phyloP scores from a whole-genome alignment of 495 filamentous ascomycete species.

The Penicillium paxilli region DNA sequence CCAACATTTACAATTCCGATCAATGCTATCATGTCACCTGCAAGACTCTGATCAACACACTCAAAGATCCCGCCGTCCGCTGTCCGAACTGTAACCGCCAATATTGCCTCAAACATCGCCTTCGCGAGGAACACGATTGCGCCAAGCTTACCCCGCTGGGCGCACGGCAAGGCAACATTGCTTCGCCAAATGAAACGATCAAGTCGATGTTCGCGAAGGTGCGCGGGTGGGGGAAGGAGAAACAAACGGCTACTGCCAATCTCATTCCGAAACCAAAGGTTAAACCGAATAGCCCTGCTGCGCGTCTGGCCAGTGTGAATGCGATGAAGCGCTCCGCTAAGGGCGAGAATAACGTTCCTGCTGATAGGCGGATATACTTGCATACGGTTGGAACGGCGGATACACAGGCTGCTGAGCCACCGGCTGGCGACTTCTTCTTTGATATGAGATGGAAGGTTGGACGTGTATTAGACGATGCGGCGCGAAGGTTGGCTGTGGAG shows the following conservation, averaged over 20 bases:
- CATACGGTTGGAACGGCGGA: conserved; percentile 76
- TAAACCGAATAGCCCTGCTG: conserved; percentile 59
- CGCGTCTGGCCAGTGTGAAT: conserved; percentile 63
- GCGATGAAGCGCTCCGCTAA: conserved; percentile 82
- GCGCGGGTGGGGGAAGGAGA: conserved; percentile 66
- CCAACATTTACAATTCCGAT: conserved; percentile 59
- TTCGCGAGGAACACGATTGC: conserved; percentile 89
- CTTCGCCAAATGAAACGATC: conserved; percentile 45
- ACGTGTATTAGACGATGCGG: conserved; percentile 82
- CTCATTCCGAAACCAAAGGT: conserved; percentile 49
- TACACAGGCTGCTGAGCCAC: conserved; percentile 74
- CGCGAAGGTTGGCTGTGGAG: conserved; percentile 73
- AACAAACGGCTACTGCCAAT: conserved; percentile 46
- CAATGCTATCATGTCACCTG: conserved; percentile 75
- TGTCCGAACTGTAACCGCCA: conserved; percentile 77
- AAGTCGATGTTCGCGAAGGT: conserved; percentile 63
- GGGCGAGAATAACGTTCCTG: conserved; percentile 76
- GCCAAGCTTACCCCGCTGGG: conserved; percentile 66
- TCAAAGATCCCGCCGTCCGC: conserved; percentile 73
- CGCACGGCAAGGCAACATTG: conserved; percentile 37
- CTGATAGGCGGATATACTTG: conserved; percentile 80
- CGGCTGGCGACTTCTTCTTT: conserved; percentile 81
- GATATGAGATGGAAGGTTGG: conserved; percentile 85
- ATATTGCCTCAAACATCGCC: conserved; percentile 91
- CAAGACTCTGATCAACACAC: conserved; percentile 83